Evolutionary conservation across 2,329 filamentous ascomycete genomes (phyloP).

Genomic region (Tolypocladium ovalisporum): DNA sequence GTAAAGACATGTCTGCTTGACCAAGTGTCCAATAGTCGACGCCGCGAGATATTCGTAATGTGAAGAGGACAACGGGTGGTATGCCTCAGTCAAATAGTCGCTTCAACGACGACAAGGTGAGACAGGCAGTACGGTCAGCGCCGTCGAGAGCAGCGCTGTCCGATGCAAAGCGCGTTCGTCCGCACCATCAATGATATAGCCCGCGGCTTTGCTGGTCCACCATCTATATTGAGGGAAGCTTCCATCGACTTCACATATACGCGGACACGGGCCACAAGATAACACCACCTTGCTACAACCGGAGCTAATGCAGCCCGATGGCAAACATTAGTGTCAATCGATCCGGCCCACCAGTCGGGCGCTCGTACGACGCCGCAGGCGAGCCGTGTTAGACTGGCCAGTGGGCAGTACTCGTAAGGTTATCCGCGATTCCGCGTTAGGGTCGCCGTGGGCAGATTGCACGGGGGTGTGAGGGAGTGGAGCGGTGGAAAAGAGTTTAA

Average conservation of each 20-base stretch:
- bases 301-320: background rate
- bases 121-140: background rate
- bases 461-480: too few species aligned
- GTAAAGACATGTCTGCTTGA: conserved; percentile 41
- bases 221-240: background rate
- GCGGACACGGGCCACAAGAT: background rate
- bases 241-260: background rate
- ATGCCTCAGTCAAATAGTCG: background rate
- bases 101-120: background rate
- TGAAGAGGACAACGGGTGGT: background rate
- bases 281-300: background rate
- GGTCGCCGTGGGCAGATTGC: too few species aligned
- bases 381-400: background rate
- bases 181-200: background rate
- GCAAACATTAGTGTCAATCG: background rate
- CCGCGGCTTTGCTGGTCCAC: background rate
- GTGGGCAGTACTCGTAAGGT: too few species aligned
- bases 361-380: background rate
- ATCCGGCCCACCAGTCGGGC: background rate
- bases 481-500: background rate
- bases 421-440: too few species aligned
- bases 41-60: background rate
- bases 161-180: background rate
- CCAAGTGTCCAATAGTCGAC: too few species aligned
- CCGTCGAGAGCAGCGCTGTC: background rate